These are phyloP conservation scores for Pinus albicaulis DNA, from an alignment of 75 land plant genomes.

Conservation along the genomic window DNA sequence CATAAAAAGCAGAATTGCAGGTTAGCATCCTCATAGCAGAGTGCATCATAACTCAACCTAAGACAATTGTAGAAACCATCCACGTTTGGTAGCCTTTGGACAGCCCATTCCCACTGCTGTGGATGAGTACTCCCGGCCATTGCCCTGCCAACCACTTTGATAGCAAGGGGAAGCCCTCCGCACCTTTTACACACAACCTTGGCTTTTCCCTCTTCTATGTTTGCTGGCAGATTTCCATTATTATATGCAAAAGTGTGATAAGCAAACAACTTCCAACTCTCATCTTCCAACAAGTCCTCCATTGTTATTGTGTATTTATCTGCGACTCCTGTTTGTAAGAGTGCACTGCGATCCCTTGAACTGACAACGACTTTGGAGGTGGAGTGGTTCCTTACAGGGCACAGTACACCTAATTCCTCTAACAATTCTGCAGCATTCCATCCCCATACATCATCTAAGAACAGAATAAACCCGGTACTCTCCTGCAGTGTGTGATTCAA, in stretches of 20 bases:
- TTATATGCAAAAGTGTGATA: conserved; percentile 14
- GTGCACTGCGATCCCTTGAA: conserved; percentile 4
- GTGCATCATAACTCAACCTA: conserved; percentile 16
- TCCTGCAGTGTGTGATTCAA: not conserved
- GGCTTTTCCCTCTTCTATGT: conserved; percentile 4
- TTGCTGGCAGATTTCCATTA: conserved; percentile 3
- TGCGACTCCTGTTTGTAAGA: not conserved
- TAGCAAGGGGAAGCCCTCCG: conserved; percentile 27
- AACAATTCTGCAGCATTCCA: not conserved
- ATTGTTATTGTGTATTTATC: not conserved
- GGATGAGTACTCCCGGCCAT: conserved; percentile 18
- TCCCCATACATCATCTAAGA: conserved; percentile 21
- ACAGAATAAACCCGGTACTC: conserved; percentile 10
- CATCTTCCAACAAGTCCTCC: not conserved
- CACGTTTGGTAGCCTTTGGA: conserved; percentile 15
- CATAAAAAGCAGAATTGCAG: conserved; percentile 18
- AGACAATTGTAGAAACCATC: conserved; percentile 17
- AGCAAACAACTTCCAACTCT: conserved; percentile 26
- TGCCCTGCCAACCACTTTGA: conserved; percentile 22
- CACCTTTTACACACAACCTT: conserved; percentile 6
- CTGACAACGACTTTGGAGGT: not conserved
- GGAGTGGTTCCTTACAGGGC: not conserved
- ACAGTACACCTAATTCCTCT: conserved; percentile 13
- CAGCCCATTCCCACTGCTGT: conserved; percentile 6
- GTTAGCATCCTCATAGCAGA: not conserved